Base-by-base conservation (phyloP, 2,329 filamentous ascomycete genomes). In the Calonectria leucothoes region DNA sequence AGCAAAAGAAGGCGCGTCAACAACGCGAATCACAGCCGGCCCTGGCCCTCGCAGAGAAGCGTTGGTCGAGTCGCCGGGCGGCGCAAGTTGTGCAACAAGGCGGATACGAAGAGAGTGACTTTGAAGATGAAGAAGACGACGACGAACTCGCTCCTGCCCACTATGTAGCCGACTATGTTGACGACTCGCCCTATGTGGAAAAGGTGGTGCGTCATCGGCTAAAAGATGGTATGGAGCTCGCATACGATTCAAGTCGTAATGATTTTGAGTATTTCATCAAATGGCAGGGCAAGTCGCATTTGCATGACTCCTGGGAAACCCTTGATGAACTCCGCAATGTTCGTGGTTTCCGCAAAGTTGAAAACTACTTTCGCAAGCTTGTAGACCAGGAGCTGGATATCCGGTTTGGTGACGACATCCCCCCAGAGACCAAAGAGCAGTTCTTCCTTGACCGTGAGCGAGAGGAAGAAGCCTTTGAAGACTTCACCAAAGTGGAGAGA, bases 371-470 rank as follows among this genome's bases (percentile, higher is more conserved):
- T 84, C 93, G 93, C 79, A 97, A 96, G 83, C 88, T 94, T 49
- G 92, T 98, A 66, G 91, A 93, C 76, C 91, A 94, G 77, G 95
- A 98, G 81, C 90, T 97, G 69, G 91, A 93, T 72, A 91, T 97
- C 82, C 90, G 92, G 72, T 91, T 93, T 77, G 94, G 94, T 42
- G 91, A 95, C 14, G 93, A 95, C 59, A 90, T 95, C 49, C 91
- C 94, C 15, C 93, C 94, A 0, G 95, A 98, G 85, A 94, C 96
- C 78, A 94, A 94, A 74, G 95, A 98, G 85, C 96, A 97, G 84
- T 98, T 96, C 89, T 94, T 95, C 83, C 91, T 99, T n/a, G 95
- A 98, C 81, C 94, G 95, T 65, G 97, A 99, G 85, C 92, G 95
- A 72, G 94, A 97, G 76, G 92, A 95, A 72, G 96, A 98, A 83